Percentiles rank a stretch among this genome's conserved stretches.
phyloP scores from a whole-genome alignment of 352 stramenopile genomes.

The Pythium vanterpoolii region DNA sequence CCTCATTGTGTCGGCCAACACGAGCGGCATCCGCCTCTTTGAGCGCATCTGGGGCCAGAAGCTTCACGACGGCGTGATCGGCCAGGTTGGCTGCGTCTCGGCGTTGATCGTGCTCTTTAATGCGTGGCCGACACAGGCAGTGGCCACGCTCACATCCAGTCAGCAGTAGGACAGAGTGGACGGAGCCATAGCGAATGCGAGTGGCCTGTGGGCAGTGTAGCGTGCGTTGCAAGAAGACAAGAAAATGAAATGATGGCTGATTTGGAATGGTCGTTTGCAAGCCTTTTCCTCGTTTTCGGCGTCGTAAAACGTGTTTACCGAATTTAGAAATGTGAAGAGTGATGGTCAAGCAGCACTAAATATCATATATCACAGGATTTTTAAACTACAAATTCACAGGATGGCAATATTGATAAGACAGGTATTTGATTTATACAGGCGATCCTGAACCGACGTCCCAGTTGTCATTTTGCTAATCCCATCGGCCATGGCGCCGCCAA shows the following conservation, averaged over 20 bases:
- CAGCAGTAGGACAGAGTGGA: slow-evolving; percentile 19
- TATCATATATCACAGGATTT: neutral
- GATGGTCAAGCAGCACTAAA: neutral
- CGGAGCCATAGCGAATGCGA: neutral
- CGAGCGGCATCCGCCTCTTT: slow-evolving; percentile 62
- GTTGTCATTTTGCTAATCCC: neutral
- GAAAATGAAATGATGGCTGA: slow-evolving; percentile 16
- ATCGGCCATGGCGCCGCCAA: slow-evolving; percentile 9
- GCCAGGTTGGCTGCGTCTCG: slow-evolving; percentile 73
- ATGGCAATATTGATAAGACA: neutral
- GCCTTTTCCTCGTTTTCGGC: neutral
- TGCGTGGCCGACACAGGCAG: slow-evolving; percentile 75
- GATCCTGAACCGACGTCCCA: slow-evolving; percentile 21
- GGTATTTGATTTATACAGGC: slow-evolving; percentile 13
- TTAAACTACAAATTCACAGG: neutral
- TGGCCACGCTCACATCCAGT: slow-evolving; percentile 26
- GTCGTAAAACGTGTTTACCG: slow-evolving; percentile 4
- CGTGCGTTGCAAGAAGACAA: no score
- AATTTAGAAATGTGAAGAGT: slow-evolving; percentile 2
- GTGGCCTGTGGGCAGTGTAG: no score
- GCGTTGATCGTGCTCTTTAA: slow-evolving; percentile 85
- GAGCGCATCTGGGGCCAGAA: slow-evolving; percentile 79
- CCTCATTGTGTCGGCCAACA: slow-evolving; percentile 86
- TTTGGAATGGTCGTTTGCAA: neutral
- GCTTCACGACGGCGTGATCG: slow-evolving; percentile 84